Conservation (phyloP, 768 basidiomycete genomes). For the Tricholoma bakamatsutake region DNA sequence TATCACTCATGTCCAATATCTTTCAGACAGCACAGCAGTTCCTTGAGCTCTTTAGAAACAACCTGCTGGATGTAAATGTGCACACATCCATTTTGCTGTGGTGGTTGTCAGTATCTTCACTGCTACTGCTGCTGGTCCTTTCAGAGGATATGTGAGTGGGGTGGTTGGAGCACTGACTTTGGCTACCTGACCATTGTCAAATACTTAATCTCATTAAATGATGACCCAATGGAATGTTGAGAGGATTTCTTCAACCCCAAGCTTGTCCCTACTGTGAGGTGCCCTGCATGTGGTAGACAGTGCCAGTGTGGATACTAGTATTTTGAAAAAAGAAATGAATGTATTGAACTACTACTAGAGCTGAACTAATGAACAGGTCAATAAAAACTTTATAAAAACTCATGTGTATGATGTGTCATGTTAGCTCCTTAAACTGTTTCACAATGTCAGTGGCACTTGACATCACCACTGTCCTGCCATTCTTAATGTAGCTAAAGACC, state of each 20-base stretch:
- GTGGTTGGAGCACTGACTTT: conserved; percentile 38
- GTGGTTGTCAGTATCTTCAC: conserved; percentile 36
- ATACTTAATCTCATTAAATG: conserved; percentile 36
- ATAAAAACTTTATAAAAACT: neutral
- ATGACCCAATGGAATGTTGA: conserved; percentile 25
- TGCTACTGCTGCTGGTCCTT: conserved; percentile 27
- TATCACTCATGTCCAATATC: neutral
- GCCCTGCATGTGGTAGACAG: neutral
- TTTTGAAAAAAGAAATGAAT: neutral
- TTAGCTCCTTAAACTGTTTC: neutral
- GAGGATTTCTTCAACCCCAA: conserved; percentile 33
- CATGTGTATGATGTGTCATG: neutral
- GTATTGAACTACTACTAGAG: neutral
- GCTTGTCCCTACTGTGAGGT: neutral
- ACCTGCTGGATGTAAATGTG: conserved; percentile 34
- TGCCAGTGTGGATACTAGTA: neutral
- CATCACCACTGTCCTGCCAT: neutral
- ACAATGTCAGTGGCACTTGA: neutral
- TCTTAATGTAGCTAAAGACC: neutral
- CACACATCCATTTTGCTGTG: conserved; percentile 35
- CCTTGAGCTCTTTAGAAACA: conserved; percentile 33
- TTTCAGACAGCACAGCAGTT: conserved; percentile 29
- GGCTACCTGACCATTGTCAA: conserved; percentile 35
- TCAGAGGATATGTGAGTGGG: conserved; percentile 38
- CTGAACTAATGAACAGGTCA: neutral